Evolutionary conservation across 2,329 filamentous ascomycete genomes (phyloP).

Genomic region (Sarocladiaceae sp.): DNA sequence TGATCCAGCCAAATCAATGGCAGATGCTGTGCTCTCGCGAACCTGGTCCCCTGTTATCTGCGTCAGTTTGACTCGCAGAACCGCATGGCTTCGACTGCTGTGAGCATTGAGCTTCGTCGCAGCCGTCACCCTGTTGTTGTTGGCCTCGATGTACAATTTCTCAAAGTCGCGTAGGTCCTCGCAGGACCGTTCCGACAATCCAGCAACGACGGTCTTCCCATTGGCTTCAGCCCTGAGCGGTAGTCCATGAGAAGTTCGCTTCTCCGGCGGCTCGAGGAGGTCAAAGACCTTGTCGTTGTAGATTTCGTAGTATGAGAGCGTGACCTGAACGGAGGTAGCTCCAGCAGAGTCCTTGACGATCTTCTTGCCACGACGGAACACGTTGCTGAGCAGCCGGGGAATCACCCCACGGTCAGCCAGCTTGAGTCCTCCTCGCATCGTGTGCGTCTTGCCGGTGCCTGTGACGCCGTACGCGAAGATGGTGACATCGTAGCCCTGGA

Average conservation of each 20-base stretch:
- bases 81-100: constrained; percentile 83
- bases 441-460: constrained; percentile 91
- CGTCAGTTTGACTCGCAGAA: constrained; percentile 82
- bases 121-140: constrained; percentile 82
- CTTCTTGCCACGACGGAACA: constrained; percentile 82
- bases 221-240: constrained; percentile 80
- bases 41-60: constrained; percentile 64
- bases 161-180: constrained; percentile 86
- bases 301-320: constrained; percentile 90
- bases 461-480: constrained; percentile 92
- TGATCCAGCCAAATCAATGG: constrained; percentile 90
- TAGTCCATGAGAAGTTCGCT: constrained; percentile 72
- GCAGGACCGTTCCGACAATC: constrained; percentile 76
- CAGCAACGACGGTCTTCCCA: constrained; percentile 81
- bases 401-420: constrained; percentile 84
- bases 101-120: constrained; percentile 90
- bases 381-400: constrained; percentile 73
- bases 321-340: constrained; percentile 63
- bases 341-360: constrained; percentile 72
- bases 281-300: constrained; percentile 96
- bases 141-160: constrained; percentile 81
- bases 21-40: constrained; percentile 77
- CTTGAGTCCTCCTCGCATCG: constrained; percentile 86
- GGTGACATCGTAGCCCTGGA: constrained; percentile 81
- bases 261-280: constrained; percentile 80